Evolutionary conservation across 371 early-diverging fungal genomes (phyloP), one percentile per base, ranked within the genome.

Genomic region (Circinella minor): DNA sequence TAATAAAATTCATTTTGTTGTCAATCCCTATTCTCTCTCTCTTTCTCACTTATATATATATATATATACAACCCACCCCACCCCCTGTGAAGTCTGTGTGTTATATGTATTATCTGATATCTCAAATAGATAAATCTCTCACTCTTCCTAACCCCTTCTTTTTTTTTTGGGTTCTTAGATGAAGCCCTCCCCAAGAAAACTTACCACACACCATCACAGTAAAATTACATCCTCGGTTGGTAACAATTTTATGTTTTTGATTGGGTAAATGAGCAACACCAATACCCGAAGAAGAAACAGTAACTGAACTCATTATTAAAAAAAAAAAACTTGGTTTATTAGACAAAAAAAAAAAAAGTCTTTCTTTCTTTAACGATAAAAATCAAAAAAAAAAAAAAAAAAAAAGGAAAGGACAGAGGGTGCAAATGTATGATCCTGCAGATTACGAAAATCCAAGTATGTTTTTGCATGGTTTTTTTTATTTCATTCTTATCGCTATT

Each of bases 211-310:
- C 96, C 94, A 98, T 95, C 71, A 99, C 75, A 55, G 97, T 97
- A 81, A 96, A 98, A 83, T 92, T 88, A 43, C 93, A 87, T 38
- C 98, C 98, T 71, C 92, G 92, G 74, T 96, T 92, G 65, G 94
- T 93, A 48, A 94, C 94, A 83, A 95, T 97, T 85, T 93, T 93
- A 83, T 98, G 98, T 69, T 91, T 83, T 84, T 99, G 98, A 89
- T 99, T 98, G 66, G 99, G 99, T 73, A 99, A 85, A 86, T 98
- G 96, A 72, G 98, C 96, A 71, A 99, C 93, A 67, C 99, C 99
- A 72, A 98, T 93, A 72, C 90, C 92, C 27, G 77, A 70, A 70
- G 89, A 77, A 70, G 86, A 80, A 70, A 82, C 78, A 66, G 86
- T 75, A 65, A 82, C 65, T 65, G 84, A 75, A 55, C 86, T 73